These are phyloP conservation scores for Euptelea pleiosperma DNA, from an alignment of 164 flowering plant species.

Conservation along the genomic window DNA sequence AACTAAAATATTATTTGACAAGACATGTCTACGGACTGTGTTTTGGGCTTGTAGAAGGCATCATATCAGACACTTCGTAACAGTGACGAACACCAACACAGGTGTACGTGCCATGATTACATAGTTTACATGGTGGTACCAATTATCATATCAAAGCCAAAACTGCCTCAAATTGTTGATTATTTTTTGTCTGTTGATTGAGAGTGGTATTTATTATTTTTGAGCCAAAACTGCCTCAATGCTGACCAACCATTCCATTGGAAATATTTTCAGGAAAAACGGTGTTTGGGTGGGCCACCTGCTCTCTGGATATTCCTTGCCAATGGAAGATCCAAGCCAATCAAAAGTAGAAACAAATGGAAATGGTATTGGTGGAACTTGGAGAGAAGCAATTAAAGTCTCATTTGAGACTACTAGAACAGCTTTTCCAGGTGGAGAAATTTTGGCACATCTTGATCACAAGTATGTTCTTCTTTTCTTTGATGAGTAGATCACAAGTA, in stretches of 20 bases:
- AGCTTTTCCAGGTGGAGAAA: constrained; percentile 86
- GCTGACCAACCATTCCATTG: not conserved
- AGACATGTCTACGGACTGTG: too few relatives aligned
- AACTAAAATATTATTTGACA: too few relatives aligned
- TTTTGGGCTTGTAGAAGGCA: too few relatives aligned
- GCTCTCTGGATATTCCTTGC: constrained; percentile 86
- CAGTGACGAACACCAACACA: too few relatives aligned
- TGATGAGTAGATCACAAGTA: too few relatives aligned
- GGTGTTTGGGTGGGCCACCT: constrained; percentile 85
- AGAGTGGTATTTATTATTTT: not conserved
- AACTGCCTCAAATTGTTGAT: too few relatives aligned
- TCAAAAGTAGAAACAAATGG: constrained; percentile 29
- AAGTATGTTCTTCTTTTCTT: constrained; percentile 63
- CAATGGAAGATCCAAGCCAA: constrained; percentile 77
- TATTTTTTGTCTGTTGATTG: too few relatives aligned
- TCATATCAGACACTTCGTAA: too few relatives aligned
- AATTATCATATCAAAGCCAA: too few relatives aligned
- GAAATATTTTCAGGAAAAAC: constrained; percentile 49
- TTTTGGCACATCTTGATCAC: constrained; percentile 89
- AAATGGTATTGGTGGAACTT: constrained; percentile 60
- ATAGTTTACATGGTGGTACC: too few relatives aligned
- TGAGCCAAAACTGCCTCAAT: not conserved
- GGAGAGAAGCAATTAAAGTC: constrained; percentile 72
- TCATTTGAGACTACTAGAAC: constrained; percentile 64
- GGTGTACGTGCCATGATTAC: too few relatives aligned